A percentile compares a stretch with the other conserved stretches of the same genome.
These are phyloP conservation scores for Crithidia bombi DNA, from an alignment of 208 protist genomes.

Conservation along the genomic window DNA sequence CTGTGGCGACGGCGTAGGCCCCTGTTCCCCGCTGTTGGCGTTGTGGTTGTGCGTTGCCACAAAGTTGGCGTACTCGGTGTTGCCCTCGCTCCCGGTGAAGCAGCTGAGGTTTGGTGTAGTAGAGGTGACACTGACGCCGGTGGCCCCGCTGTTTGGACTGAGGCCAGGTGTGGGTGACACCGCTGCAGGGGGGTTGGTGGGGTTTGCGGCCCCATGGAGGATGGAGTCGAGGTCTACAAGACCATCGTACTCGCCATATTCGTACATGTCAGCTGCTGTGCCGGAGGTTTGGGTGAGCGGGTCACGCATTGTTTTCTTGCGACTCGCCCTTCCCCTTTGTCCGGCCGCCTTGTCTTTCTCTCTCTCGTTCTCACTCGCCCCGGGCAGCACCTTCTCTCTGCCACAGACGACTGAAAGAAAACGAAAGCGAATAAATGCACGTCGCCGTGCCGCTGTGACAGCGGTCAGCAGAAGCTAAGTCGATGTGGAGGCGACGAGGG, in stretches of 20 bases:
- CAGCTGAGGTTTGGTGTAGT: constrained; percentile 11
- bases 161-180: neutral
- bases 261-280: constrained; percentile 12
- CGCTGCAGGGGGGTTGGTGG: neutral
- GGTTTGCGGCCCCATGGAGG: constrained; percentile 18
- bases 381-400: neutral
- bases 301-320: constrained; percentile 19
- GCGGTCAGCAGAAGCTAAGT: no score
- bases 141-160: neutral
- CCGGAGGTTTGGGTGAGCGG: constrained; percentile 1
- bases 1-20: constrained; percentile 1
- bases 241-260: constrained; percentile 34
- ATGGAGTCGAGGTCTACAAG: constrained; percentile 31
- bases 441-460: no score
- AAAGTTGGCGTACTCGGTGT: neutral
- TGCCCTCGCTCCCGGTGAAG: constrained; percentile 2
- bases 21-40: neutral
- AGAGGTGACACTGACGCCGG: neutral
- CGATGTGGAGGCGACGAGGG: no score
- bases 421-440: no score
- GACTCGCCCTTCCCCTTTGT: neutral
- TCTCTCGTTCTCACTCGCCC: neutral
- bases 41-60: neutral
- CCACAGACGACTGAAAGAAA: neutral
- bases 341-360: neutral